Percentiles rank a stretch among this genome's conserved stretches.
Evolutionary conservation across 73 alveolate species (phyloP).

Genomic region (Tetrahymena thermophila): DNA sequence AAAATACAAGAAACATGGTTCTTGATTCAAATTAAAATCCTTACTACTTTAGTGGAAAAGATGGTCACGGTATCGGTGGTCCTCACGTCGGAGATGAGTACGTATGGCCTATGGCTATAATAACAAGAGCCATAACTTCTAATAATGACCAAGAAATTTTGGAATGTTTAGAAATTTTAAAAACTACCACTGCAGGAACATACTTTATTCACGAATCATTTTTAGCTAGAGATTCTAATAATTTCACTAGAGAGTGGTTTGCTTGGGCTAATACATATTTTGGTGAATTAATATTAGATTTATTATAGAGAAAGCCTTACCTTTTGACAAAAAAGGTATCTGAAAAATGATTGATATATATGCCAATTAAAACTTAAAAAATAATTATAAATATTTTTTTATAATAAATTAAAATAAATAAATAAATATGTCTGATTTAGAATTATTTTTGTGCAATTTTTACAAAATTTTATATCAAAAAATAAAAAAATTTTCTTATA

Average conservation of each 20-base stretch:
- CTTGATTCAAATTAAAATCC: slow-evolving; percentile 58
- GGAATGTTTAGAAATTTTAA: slow-evolving; percentile 61
- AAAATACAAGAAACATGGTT: slow-evolving; percentile 62
- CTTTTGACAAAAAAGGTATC: not conserved
- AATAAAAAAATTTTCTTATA: no score
- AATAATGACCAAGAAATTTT: slow-evolving; percentile 51
- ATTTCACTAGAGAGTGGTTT: slow-evolving; percentile 79
- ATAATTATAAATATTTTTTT: not conserved
- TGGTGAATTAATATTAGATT: slow-evolving; percentile 65
- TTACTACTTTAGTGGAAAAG: slow-evolving; percentile 61
- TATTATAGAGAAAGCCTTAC: slow-evolving; percentile 32
- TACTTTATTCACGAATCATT: slow-evolving; percentile 78
- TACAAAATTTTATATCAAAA: no score
- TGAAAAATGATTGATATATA: not conserved
- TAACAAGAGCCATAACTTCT: slow-evolving; percentile 71
- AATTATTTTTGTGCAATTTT: no score
- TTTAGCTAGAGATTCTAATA: slow-evolving; percentile 53
- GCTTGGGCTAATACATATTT: slow-evolving; percentile 85
- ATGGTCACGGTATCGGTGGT: slow-evolving; percentile 68
- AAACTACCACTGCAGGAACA: slow-evolving; percentile 54
- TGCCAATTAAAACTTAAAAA: not conserved
- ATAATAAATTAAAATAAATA: not conserved
- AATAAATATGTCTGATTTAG: no score
- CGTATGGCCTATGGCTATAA: slow-evolving; percentile 81
- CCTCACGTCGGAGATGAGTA: slow-evolving; percentile 69